These are phyloP conservation scores for Emericellopsis terricola DNA, from an alignment of 495 filamentous ascomycete species.

Conservation along the genomic window DNA sequence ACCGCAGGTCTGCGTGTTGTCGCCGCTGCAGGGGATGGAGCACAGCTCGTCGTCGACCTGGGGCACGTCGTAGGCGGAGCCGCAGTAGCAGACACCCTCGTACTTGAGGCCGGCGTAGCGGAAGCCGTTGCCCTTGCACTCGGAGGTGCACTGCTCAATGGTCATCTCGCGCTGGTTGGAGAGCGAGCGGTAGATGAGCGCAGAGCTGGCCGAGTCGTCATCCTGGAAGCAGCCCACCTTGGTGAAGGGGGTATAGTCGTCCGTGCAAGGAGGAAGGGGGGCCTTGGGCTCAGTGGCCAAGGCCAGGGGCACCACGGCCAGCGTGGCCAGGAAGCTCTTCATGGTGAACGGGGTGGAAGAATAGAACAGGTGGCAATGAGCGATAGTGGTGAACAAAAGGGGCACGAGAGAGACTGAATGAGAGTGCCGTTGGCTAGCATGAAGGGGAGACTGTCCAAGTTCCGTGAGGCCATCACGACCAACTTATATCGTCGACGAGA, in stretches of 20 bases:
- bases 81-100: constrained; percentile 35
- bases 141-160: constrained; percentile 29
- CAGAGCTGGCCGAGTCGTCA: constrained; percentile 7
- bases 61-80: constrained; percentile 21
- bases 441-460: too few relatives aligned
- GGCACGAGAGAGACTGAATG: too few relatives aligned
- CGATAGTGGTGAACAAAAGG: not conserved
- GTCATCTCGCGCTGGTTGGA: constrained; percentile 24
- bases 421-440: too few relatives aligned
- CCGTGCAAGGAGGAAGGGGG: constrained; percentile 20
- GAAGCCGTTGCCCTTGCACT: constrained; percentile 36
- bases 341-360: not conserved
- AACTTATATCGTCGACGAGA: too few relatives aligned
- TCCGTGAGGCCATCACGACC: too few relatives aligned
- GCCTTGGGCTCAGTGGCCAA: constrained; percentile 14
- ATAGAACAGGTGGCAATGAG: not conserved
- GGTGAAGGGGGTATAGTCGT: constrained; percentile 27
- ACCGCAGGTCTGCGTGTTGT: constrained; percentile 27
- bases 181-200: constrained; percentile 22
- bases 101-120: constrained; percentile 37
- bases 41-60: constrained; percentile 18
- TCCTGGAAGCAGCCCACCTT: constrained; percentile 35
- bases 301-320: constrained; percentile 12
- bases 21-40: constrained; percentile 26
- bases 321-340: constrained; percentile 9